Conservation (phyloP, 139 green algal species). For the Chlorella vulgaris region DNA sequence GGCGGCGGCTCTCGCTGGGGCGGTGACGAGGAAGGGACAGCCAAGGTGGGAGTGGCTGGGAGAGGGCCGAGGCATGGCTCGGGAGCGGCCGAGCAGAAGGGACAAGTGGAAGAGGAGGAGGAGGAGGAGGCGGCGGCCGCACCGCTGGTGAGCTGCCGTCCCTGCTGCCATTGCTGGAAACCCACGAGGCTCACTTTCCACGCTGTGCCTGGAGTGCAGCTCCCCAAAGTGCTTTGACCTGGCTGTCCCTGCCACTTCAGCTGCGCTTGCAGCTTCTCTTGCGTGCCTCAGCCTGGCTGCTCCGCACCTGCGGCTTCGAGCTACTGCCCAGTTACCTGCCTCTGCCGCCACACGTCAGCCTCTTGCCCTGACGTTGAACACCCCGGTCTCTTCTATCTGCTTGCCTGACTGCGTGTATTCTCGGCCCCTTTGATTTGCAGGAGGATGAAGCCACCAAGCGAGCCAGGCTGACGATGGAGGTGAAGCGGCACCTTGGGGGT, state of each 20-base stretch:
- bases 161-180: background rate
- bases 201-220: background rate
- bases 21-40: background rate
- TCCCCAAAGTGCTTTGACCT: background rate
- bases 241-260: too few species aligned
- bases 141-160: background rate
- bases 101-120: background rate
- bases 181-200: background rate
- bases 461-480: constrained; percentile 39
- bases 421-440: too few species aligned
- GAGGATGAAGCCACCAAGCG: constrained; percentile 22
- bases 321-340: too few species aligned
- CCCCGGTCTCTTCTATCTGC: background rate
- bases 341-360: too few species aligned
- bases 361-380: background rate
- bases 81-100: background rate
- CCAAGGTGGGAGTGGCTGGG: background rate
- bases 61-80: too few species aligned
- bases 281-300: too few species aligned
- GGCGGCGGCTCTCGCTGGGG: constrained; percentile 23
- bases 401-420: background rate
- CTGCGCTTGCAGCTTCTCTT: too few species aligned
- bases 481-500: constrained; percentile 56
- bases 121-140: background rate
- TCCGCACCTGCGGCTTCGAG: too few species aligned